phyloP scores from a whole-genome alignment of 208 protist species.

The Trypanosoma congolense region DNA sequence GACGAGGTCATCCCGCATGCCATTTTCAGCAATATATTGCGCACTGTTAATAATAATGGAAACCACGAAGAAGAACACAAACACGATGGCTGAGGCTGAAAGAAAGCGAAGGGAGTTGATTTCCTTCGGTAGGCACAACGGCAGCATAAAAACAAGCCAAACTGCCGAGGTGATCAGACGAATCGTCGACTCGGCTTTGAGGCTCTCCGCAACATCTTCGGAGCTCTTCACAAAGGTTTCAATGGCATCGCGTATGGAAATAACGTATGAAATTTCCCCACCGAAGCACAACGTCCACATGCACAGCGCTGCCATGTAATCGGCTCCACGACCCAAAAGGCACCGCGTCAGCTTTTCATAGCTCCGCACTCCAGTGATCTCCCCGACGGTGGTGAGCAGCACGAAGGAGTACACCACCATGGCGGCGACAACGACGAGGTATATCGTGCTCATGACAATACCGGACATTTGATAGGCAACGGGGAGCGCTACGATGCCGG shows the following conservation, averaged over 20 bases:
- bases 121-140: slow-evolving; percentile 69
- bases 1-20: slow-evolving; percentile 28
- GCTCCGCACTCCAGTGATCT: slow-evolving; percentile 40
- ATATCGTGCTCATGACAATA: slow-evolving; percentile 26
- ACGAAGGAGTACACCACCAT: slow-evolving; percentile 59
- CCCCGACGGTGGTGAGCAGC: slow-evolving; percentile 37
- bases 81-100: slow-evolving; percentile 47
- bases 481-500: slow-evolving; percentile 55
- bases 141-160: slow-evolving; percentile 69
- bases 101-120: slow-evolving; percentile 80
- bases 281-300: slow-evolving; percentile 64
- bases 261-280: slow-evolving; percentile 49
- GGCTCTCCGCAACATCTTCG: slow-evolving; percentile 25
- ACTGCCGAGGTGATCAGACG: slow-evolving; percentile 46
- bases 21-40: slow-evolving; percentile 21
- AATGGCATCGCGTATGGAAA: slow-evolving; percentile 47
- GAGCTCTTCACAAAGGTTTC: slow-evolving; percentile 27
- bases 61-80: slow-evolving; percentile 76
- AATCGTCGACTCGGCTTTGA: slow-evolving; percentile 26
- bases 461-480: slow-evolving; percentile 50
- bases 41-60: slow-evolving; percentile 51
- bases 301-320: slow-evolving; percentile 42
- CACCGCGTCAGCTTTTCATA: slow-evolving; percentile 47
- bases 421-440: slow-evolving; percentile 26
- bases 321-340: slow-evolving; percentile 33